Conservation (phyloP, 1,284 basidiomycete species). For the Tilletia walkeri region DNA sequence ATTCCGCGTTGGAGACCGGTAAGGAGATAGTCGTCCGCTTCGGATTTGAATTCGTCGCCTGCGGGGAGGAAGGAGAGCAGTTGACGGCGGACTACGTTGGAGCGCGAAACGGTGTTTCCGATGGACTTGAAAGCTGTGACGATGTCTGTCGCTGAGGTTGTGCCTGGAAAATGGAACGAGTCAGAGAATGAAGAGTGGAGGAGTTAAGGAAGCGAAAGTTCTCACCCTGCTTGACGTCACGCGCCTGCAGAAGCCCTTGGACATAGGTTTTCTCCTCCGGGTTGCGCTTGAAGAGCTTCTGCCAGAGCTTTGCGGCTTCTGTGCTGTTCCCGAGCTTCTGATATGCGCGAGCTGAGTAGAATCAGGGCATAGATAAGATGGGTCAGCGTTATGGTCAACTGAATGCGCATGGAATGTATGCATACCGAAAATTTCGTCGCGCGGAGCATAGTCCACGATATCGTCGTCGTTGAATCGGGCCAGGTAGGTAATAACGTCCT, state of each 20-base stretch:
- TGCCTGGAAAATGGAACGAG: background rate
- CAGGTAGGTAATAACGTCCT: slow-evolving; percentile 64
- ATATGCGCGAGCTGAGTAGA: slow-evolving; percentile 15
- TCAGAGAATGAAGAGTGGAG: background rate
- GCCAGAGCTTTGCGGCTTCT: slow-evolving; percentile 77
- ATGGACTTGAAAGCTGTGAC: slow-evolving; percentile 1
- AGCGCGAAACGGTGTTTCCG: background rate
- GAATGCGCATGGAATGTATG: background rate
- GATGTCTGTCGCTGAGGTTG: background rate
- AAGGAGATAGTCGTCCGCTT: slow-evolving; percentile 71
- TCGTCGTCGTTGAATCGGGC: slow-evolving; percentile 61
- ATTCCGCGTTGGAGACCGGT: slow-evolving; percentile 78
- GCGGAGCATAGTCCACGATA: slow-evolving; percentile 36
- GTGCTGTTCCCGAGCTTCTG: slow-evolving; percentile 65
- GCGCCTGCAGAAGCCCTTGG: slow-evolving; percentile 68
- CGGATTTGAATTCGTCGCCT: slow-evolving; percentile 66
- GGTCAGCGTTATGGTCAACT: background rate
- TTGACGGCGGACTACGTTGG: background rate
- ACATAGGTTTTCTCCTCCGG: slow-evolving; percentile 81
- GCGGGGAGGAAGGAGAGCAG: slow-evolving; percentile 18
- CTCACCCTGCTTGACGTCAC: slow-evolving; percentile 69
- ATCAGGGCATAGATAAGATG: background rate
- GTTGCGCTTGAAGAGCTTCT: slow-evolving; percentile 77
- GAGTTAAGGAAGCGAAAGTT: slow-evolving; percentile 19
- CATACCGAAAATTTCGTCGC: slow-evolving; percentile 70